Percentiles rank a stretch among this genome's conserved stretches.
These are phyloP conservation scores for Orbilia blumenaviensis DNA, from an alignment of 2,329 filamentous ascomycete species.

Conservation along the genomic window DNA sequence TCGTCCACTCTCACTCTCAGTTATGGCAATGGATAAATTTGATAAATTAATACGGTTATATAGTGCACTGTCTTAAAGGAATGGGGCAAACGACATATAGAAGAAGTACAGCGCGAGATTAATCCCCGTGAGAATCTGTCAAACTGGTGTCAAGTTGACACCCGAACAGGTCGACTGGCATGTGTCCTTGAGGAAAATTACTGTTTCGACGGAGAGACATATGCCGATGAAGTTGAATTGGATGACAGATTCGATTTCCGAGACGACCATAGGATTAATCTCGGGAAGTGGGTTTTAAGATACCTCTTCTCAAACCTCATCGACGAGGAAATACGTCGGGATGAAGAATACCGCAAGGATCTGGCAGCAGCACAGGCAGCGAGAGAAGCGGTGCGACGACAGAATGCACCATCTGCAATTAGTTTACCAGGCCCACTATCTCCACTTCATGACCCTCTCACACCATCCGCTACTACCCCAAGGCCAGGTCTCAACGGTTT, in stretches of 20 bases:
- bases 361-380: slow-evolving; percentile 73
- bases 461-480: slow-evolving; percentile 67
- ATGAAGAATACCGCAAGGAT: slow-evolving; percentile 75
- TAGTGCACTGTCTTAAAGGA: slow-evolving; percentile 86
- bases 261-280: slow-evolving; percentile 95
- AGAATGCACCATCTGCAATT: slow-evolving; percentile 71
- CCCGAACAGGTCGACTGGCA: slow-evolving; percentile 87
- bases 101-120: slow-evolving; percentile 86
- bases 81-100: slow-evolving; percentile 93
- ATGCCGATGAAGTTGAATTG: slow-evolving; percentile 85
- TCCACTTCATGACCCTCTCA: slow-evolving; percentile 55
- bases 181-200: slow-evolving; percentile 93
- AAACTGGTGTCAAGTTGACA: slow-evolving; percentile 96
- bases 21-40: slow-evolving; percentile 49
- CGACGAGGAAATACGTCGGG: slow-evolving; percentile 86
- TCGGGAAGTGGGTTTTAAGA: slow-evolving; percentile 94
- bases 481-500: slow-evolving; percentile 67
- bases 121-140: slow-evolving; percentile 90
- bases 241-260: slow-evolving; percentile 80
- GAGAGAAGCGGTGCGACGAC: slow-evolving; percentile 67
- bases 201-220: slow-evolving; percentile 97
- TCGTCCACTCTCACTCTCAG: not conserved
- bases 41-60: slow-evolving; percentile 24
- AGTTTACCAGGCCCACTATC: slow-evolving; percentile 64
- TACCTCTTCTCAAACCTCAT: slow-evolving; percentile 91